These are phyloP conservation scores for Fusarium annulatum DNA, from an alignment of 2,329 filamentous ascomycete species.

Conservation along the genomic window DNA sequence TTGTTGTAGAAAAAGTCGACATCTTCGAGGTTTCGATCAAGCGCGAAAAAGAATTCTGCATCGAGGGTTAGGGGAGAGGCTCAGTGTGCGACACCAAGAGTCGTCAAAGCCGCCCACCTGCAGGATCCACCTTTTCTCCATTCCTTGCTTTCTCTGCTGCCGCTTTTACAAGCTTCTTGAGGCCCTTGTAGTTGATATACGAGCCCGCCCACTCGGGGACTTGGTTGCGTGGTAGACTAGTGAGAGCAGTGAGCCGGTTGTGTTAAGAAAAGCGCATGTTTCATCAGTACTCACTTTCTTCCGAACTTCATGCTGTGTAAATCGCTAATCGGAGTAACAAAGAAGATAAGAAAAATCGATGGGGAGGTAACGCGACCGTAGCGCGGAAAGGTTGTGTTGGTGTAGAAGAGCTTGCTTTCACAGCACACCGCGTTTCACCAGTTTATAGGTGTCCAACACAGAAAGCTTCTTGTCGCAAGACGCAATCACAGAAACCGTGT, in stretches of 20 bases:
- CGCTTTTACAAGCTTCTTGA: constrained; percentile 96
- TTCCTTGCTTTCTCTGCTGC: constrained; percentile 73
- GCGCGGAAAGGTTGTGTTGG: not conserved
- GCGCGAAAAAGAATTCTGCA: constrained; percentile 93
- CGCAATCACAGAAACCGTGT: not conserved
- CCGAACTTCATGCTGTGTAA: constrained; percentile 68
- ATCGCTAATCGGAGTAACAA: constrained; percentile 2
- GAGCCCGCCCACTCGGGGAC: constrained; percentile 87
- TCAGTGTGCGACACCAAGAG: constrained; percentile 43
- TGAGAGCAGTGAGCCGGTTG: constrained; percentile 26
- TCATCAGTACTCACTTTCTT: constrained; percentile 61
- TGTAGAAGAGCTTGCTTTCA: constrained; percentile 4
- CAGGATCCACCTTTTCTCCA: constrained; percentile 84
- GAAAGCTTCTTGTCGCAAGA: constrained; percentile 3
- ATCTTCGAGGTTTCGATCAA: constrained; percentile 97
- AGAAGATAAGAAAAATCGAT: constrained; percentile 13
- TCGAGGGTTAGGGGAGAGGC: constrained; percentile 49
- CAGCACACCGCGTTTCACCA: constrained; percentile 23
- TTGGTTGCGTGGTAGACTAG: constrained; percentile 80
- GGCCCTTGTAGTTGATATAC: constrained; percentile 89
- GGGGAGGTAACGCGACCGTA: constrained; percentile 1
- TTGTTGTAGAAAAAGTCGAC: constrained; percentile 98
- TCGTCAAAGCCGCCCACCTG: constrained; percentile 73
- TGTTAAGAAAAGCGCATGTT: not conserved
- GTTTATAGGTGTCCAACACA: constrained; percentile 15